phyloP scores from a whole-genome alignment of 1,139 yeast species.

The Suzukiozyma palmioleophila region DNA sequence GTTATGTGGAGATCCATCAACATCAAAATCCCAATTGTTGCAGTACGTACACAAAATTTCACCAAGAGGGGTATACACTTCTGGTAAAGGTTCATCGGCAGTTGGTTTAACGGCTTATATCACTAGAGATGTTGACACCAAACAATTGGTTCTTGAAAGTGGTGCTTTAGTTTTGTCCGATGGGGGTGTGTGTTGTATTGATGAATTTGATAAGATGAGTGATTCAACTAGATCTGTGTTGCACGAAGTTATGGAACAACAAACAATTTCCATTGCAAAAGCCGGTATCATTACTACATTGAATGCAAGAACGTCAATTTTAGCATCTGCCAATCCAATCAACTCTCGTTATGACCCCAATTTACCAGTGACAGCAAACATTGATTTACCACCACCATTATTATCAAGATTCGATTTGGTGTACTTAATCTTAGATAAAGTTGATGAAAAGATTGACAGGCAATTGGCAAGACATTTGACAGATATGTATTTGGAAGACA shows the following conservation, averaged over 20 bases:
- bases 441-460: conserved; percentile 80
- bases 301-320: conserved; percentile 91
- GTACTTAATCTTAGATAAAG: conserved; percentile 85
- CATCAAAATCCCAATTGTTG: conserved; percentile 89
- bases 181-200: conserved; percentile 98
- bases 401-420: conserved; percentile 93
- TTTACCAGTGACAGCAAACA: conserved; percentile 89
- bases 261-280: conserved; percentile 94
- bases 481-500: conserved; percentile 85
- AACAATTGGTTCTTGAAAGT: conserved; percentile 86
- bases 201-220: conserved; percentile 96
- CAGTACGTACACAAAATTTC: conserved; percentile 96
- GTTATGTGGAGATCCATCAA: conserved; percentile 97
- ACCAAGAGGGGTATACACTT: conserved; percentile 95
- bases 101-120: conserved; percentile 98
- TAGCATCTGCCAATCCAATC: conserved; percentile 98
- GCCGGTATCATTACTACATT: conserved; percentile 97
- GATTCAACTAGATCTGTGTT: conserved; percentile 91
- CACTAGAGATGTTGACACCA: conserved; percentile 90
- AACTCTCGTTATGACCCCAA: conserved; percentile 92
- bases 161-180: conserved; percentile 97
- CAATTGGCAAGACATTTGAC: conserved; percentile 88
- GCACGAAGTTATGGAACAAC: conserved; percentile 99
- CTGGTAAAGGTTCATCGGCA: conserved; percentile 98
- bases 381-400: conserved; percentile 94